A percentile compares a stretch with the other conserved stretches of the same genome.
Conservation (phyloP, 352 stramenopile species). For the Pythium monospermum region DNA sequence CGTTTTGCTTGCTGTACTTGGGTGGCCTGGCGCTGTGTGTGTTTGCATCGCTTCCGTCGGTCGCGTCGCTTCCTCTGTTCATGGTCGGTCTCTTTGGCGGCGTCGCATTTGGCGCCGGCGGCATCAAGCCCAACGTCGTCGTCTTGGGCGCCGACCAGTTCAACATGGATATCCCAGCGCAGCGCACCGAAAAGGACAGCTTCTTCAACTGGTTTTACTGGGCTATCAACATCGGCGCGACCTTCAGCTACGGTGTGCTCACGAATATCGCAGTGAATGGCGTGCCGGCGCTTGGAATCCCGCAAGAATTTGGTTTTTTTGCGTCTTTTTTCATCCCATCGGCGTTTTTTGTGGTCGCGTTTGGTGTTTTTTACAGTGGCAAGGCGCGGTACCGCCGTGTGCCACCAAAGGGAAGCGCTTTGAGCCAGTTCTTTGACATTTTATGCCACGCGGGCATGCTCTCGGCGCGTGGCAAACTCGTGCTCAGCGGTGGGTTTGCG, state of each 20-base stretch:
- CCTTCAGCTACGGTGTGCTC: conserved; percentile 86
- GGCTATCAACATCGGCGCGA: conserved; percentile 88
- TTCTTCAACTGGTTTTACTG: conserved; percentile 95
- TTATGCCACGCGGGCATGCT: conserved; percentile 44
- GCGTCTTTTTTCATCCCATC: conserved; percentile 82
- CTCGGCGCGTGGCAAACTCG: conserved; percentile 45
- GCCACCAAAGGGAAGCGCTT: conserved; percentile 62
- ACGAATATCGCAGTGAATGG: conserved; percentile 90
- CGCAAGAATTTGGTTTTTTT: conserved; percentile 80
- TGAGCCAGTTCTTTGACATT: conserved; percentile 59
- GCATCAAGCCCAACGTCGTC: conserved; percentile 31
- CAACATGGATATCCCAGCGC: conserved; percentile 48
- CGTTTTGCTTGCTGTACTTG: conserved; percentile 67
- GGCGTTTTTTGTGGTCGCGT: conserved; percentile 61
- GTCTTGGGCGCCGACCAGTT: conserved; percentile 68
- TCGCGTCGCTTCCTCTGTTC: conserved; percentile 59
- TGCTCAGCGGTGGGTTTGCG: conserved; percentile 58
- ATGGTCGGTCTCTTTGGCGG: conserved; percentile 76
- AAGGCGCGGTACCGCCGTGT: conserved; percentile 54
- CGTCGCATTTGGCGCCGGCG: conserved; percentile 33
- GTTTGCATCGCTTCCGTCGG: conserved; percentile 48
- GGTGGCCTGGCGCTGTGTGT: conserved; percentile 58
- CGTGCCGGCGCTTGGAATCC: conserved; percentile 68
- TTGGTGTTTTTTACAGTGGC: conserved; percentile 73
- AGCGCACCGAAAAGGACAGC: conserved; percentile 74